Percentiles rank a stretch among this genome's conserved stretches.
These are phyloP conservation scores for Russula earlei DNA, from an alignment of 768 basidiomycete species.

Conservation along the genomic window DNA sequence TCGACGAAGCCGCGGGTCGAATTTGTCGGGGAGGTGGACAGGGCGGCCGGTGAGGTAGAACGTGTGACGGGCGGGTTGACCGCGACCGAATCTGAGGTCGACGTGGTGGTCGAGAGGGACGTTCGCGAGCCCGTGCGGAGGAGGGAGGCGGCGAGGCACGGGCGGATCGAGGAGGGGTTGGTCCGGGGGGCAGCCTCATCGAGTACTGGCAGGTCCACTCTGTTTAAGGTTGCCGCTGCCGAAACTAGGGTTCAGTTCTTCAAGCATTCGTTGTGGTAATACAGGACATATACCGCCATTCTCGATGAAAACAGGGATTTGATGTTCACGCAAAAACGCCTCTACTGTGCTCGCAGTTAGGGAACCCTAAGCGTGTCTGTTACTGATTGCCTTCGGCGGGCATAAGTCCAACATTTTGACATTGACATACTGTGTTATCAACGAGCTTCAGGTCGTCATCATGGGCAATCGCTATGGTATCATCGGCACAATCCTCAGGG, in stretches of 20 bases:
- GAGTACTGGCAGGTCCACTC: too few relatives aligned
- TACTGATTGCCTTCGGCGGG: neutral
- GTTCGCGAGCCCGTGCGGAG: conserved; percentile 52
- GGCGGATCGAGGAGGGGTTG: conserved; percentile 35
- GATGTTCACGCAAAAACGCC: neutral
- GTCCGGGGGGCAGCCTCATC: too few relatives aligned
- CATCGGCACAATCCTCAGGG: neutral
- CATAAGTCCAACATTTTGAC: neutral
- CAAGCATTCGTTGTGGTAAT: neutral
- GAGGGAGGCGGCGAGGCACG: conserved; percentile 64
- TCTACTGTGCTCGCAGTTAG: neutral
- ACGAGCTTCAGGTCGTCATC: conserved; percentile 7
- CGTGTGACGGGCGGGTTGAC: conserved; percentile 62
- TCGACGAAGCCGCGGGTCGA: conserved; percentile 35
- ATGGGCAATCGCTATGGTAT: conserved; percentile 5
- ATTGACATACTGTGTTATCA: conserved; percentile 1
- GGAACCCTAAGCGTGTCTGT: neutral
- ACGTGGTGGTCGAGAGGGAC: conserved; percentile 28
- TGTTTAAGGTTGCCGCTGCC: neutral
- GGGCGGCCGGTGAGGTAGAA: conserved; percentile 51
- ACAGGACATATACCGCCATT: conserved; percentile 1
- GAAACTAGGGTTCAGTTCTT: neutral
- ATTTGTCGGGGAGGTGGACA: conserved; percentile 39
- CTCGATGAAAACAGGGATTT: neutral
- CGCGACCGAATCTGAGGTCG: conserved; percentile 47